Base-by-base conservation (phyloP, 495 filamentous ascomycete genomes). In the Alectoria sarmentosa region DNA sequence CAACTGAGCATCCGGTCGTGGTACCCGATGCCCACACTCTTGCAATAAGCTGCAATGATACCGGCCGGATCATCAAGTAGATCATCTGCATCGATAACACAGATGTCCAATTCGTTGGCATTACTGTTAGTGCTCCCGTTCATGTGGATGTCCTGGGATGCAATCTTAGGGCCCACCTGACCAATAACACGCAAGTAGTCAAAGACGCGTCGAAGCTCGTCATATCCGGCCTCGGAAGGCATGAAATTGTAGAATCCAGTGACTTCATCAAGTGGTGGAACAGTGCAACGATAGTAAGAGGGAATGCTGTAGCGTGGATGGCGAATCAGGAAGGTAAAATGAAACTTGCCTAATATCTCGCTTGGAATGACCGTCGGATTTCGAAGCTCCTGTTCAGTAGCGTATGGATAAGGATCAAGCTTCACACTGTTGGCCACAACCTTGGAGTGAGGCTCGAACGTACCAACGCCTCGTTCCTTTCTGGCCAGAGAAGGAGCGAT, bases 271-370 rank as follows among this genome's bases (percentile, higher is more conserved):
- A 97, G 80, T 0, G 94, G 94, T 4, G 94, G 93, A 65, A 95
- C 83, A n/a, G 90, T 95, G 83, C 94, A 98, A 61, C 93, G 90
- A 79, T 88, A 96, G 80, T 92, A 98, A 58, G 86, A 91, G 4
- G 94, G 94, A 68, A 98, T 90, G 66, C 89, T 89, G 72, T 79
- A 82, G 60, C 88, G 84, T 37, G 94, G 94, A 76, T 97, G 91
- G 59, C 94, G 92, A 79, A 98, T 97, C 44, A 98, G 82, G 79
- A 98, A 97, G n/a, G 91, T 89, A 79, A 92, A 96, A 70, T 96
- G 91, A 79, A 96, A 97, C 60, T 81, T 73, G 65, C 79, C 75
- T 46, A 96, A 79, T 59, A 90, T 72, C 23, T 80, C 79, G 4
- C 80, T 73, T 19, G 94, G 94, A 59, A 97, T 74, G 21, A 96